Conservation (phyloP, 768 basidiomycete genomes). For the Suillus clintonianus region DNA sequence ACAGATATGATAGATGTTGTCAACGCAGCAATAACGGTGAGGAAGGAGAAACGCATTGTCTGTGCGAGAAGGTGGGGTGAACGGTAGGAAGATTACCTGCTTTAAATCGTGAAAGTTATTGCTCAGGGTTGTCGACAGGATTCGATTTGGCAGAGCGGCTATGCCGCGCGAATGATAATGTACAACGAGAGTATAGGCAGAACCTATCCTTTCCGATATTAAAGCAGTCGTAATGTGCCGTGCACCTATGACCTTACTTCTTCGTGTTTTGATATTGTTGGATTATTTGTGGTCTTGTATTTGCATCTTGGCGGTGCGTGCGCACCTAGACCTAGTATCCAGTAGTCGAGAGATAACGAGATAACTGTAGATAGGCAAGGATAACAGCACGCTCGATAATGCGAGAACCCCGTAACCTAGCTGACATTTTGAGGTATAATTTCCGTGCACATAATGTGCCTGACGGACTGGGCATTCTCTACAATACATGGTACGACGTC, state of each 20-base stretch:
- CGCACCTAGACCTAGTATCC: no score
- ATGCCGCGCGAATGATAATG: not conserved
- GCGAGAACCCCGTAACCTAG: not conserved
- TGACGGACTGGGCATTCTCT: not conserved
- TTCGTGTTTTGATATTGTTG: no score
- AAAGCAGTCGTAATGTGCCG: no score
- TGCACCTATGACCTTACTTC: no score
- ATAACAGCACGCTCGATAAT: conserved; percentile 7
- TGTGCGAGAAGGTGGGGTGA: not conserved
- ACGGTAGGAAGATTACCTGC: no score
- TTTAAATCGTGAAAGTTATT: not conserved
- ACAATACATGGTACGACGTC: not conserved
- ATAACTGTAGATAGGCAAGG: conserved; percentile 20
- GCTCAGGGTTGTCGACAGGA: not conserved
- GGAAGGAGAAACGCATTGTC: not conserved
- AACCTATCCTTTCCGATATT: not conserved
- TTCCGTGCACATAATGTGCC: not conserved
- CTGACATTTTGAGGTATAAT: not conserved
- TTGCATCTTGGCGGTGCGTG: no score
- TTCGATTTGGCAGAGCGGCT: not conserved
- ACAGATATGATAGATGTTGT: not conserved
- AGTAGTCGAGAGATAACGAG: conserved; percentile 15
- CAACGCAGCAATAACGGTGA: not conserved
- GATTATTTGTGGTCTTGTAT: no score
- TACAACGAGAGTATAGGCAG: not conserved